Conservation (phyloP, 148 eudicot genomes). For the Nepenthes mirabilis region DNA sequence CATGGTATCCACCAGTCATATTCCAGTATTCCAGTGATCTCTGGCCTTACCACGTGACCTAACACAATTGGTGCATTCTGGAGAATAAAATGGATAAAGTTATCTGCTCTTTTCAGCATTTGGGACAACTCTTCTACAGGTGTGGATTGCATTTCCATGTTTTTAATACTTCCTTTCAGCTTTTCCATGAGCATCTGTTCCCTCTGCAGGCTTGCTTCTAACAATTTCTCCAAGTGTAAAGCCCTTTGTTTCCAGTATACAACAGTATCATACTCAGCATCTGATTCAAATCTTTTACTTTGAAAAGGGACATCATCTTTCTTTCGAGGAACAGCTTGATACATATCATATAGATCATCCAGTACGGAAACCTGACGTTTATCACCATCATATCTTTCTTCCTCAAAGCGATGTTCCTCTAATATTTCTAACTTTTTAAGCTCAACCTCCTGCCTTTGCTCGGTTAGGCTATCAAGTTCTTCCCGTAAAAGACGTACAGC, state of each 20-base stretch:
- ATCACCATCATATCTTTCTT: constrained; percentile 34
- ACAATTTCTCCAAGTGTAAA: constrained; percentile 35
- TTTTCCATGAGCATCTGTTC: constrained; percentile 55
- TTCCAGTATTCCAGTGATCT: background rate
- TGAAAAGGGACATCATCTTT: constrained; percentile 27
- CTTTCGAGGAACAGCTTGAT: constrained; percentile 43
- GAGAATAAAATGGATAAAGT: constrained; percentile 80
- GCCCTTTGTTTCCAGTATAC: constrained; percentile 77
- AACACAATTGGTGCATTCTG: constrained; percentile 90
- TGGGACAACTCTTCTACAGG: constrained; percentile 81
- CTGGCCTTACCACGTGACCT: constrained; percentile 66
- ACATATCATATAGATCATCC: constrained; percentile 43
- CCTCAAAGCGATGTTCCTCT: constrained; percentile 70
- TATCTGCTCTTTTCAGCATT: constrained; percentile 78
- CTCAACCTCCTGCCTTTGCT: constrained; percentile 67
- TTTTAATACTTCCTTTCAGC: constrained; percentile 53
- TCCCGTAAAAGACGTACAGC: constrained; percentile 67
- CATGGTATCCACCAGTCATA: background rate
- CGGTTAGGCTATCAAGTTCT: constrained; percentile 58
- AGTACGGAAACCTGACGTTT: constrained; percentile 46
- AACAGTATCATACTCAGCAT: constrained; percentile 61
- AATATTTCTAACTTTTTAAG: constrained; percentile 65
- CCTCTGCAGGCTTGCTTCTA: constrained; percentile 56
- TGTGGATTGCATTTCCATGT: constrained; percentile 71
- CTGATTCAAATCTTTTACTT: constrained; percentile 34